Conservation (phyloP, 164 flowering plant genomes). For the Macadamia tetraphylla region DNA sequence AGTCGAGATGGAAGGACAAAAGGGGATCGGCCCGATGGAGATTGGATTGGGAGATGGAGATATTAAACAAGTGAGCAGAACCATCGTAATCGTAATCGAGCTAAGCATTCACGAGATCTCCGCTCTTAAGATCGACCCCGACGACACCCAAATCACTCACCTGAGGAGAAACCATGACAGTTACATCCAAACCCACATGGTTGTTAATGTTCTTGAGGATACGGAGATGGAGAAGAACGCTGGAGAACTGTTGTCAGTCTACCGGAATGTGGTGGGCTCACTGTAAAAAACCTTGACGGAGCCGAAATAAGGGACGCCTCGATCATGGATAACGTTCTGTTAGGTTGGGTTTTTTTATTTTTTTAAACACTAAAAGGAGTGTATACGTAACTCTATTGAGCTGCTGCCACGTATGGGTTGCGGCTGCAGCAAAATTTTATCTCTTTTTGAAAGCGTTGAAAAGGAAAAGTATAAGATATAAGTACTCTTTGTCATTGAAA, state of each 20-base stretch:
- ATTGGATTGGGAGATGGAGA: conserved; percentile 66
- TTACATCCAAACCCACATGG: conserved; percentile 83
- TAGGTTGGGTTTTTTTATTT: too few relatives aligned
- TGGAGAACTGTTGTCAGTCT: conserved; percentile 22
- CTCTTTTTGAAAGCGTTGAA: too few relatives aligned
- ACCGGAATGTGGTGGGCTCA: conserved; percentile 55
- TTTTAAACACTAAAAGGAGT: too few relatives aligned
- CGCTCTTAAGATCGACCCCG: conserved; percentile 66
- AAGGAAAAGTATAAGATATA: too few relatives aligned
- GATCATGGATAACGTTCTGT: conserved; percentile 29
- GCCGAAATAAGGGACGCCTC: conserved; percentile 74
- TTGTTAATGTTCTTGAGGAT: conserved; percentile 74
- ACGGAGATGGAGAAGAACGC: conserved; percentile 73
- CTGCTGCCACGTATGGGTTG: too few relatives aligned
- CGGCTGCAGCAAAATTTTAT: too few relatives aligned
- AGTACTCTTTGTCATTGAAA: too few relatives aligned
- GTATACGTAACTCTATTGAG: too few relatives aligned
- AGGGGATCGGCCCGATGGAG: conserved; percentile 51
- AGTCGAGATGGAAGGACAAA: conserved; percentile 43
- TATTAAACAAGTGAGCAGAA: conserved; percentile 24
- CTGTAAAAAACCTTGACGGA: conserved; percentile 62
- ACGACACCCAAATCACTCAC: conserved; percentile 48
- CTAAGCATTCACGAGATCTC: conserved; percentile 76
- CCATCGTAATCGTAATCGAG: conserved; percentile 54
- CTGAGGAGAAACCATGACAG: conserved; percentile 54